Conservation (phyloP, 768 basidiomycete species). For the Collybiopsis luxurians region DNA sequence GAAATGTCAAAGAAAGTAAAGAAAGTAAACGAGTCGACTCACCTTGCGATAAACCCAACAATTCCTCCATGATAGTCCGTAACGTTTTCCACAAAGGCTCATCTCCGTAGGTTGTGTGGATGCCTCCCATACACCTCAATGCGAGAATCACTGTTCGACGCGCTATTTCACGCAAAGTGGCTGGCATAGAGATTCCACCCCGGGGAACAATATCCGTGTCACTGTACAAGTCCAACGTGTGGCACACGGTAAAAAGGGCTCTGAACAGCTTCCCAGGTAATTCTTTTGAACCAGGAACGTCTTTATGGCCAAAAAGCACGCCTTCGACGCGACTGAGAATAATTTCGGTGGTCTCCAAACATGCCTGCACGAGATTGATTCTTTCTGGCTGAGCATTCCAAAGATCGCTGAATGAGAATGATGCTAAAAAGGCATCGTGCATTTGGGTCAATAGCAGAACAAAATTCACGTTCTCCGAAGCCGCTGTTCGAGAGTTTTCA, state of each 20-base stretch:
- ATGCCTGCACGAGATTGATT: not conserved
- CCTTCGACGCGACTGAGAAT: slow-evolving; percentile 4
- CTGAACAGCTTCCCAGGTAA: not conserved
- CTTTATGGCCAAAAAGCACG: not conserved
- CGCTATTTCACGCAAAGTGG: slow-evolving; percentile 45
- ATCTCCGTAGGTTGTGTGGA: slow-evolving; percentile 24
- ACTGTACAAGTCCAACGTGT: slow-evolving; percentile 58
- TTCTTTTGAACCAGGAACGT: slow-evolving; percentile 1
- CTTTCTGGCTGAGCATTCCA: slow-evolving; percentile 6
- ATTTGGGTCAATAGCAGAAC: not conserved
- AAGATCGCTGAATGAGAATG: slow-evolving; percentile 3
- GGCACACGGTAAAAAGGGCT: slow-evolving; percentile 32
- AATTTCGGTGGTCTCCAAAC: not conserved
- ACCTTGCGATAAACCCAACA: slow-evolving; percentile 40
- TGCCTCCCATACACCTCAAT: slow-evolving; percentile 45
- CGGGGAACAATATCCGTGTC: slow-evolving; percentile 39
- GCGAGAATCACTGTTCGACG: slow-evolving; percentile 41
- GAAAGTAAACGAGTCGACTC: slow-evolving; percentile 14
- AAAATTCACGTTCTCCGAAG: not conserved
- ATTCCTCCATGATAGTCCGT: slow-evolving; percentile 38
- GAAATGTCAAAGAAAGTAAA: not conserved
- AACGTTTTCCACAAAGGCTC: slow-evolving; percentile 40
- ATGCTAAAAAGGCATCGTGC: not conserved
- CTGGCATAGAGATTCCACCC: slow-evolving; percentile 43
- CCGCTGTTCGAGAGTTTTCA: not conserved